Conservation (phyloP, 2,329 filamentous ascomycete species). For the Chrysoporthe austroafricana region DNA sequence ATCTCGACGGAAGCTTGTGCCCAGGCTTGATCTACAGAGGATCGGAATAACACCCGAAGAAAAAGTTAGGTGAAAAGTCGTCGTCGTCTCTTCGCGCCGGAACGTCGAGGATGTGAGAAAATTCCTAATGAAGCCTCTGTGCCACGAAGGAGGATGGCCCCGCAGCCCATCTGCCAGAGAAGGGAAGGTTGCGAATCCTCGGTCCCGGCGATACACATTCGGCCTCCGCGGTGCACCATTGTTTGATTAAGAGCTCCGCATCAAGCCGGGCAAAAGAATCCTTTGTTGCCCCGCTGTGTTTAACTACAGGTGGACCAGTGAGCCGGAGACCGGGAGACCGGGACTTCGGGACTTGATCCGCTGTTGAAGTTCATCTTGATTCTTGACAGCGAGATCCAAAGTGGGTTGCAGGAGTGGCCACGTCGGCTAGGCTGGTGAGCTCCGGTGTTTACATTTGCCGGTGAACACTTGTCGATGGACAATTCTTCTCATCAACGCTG, state of each 20-base stretch:
- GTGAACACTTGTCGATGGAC: not conserved
- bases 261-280: not conserved
- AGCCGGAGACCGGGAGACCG: not conserved
- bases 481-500: not conserved
- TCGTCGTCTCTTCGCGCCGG: not conserved
- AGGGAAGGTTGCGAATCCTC: not conserved
- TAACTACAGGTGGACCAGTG: not conserved
- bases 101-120: not conserved
- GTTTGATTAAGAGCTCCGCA: not conserved
- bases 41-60: not conserved
- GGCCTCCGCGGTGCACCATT: not conserved
- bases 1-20: constrained; percentile 9
- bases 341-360: not conserved
- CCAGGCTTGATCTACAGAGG: not conserved
- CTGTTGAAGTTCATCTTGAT: not conserved
- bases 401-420: too few relatives aligned
- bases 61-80: not conserved
- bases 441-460: not conserved
- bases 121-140: not conserved
- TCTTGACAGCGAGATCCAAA: not conserved
- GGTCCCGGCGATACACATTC: not conserved
- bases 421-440: too few relatives aligned
- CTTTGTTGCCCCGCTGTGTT: not conserved
- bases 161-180: not conserved
- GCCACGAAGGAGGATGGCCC: not conserved